Conservation (phyloP, 306 rosid genomes). For the Prunus salicina region DNA sequence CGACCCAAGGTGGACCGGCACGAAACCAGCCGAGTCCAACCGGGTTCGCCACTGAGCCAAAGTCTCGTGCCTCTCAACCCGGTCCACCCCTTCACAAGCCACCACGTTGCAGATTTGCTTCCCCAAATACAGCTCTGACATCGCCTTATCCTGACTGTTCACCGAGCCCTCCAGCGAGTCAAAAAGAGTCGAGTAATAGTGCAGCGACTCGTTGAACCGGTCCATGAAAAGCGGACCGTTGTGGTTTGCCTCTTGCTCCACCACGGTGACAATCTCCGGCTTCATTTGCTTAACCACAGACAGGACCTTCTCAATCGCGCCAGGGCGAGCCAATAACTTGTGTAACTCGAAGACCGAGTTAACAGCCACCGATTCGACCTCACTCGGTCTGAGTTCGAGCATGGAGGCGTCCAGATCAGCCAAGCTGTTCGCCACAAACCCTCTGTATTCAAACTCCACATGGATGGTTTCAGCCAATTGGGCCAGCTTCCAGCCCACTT, state of each 20-base stretch:
- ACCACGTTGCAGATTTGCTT: conserved; percentile 89
- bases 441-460: conserved; percentile 76
- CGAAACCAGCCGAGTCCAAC: conserved; percentile 54
- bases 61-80: conserved; percentile 85
- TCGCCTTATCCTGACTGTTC: conserved; percentile 51
- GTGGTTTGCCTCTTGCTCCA: conserved; percentile 86
- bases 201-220: conserved; percentile 89
- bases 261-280: conserved; percentile 83
- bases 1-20: conserved; percentile 72
- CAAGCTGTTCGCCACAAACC: conserved; percentile 75
- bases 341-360: conserved; percentile 91
- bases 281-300: conserved; percentile 61
- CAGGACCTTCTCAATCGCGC: conserved; percentile 77
- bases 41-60: conserved; percentile 71
- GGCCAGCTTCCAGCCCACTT: conserved; percentile 94
- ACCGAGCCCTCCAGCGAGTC: conserved; percentile 86
- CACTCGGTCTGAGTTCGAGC: conserved; percentile 72
- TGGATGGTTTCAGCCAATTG: conserved; percentile 68
- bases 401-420: conserved; percentile 88
- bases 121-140: conserved; percentile 87
- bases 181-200: conserved; percentile 87
- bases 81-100: conserved; percentile 79
- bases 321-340: conserved; percentile 66
- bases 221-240: conserved; percentile 63
- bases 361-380: conserved; percentile 72